Base-by-base conservation (phyloP, 106 monocot genomes). In the Dendrobium huoshanense region DNA sequence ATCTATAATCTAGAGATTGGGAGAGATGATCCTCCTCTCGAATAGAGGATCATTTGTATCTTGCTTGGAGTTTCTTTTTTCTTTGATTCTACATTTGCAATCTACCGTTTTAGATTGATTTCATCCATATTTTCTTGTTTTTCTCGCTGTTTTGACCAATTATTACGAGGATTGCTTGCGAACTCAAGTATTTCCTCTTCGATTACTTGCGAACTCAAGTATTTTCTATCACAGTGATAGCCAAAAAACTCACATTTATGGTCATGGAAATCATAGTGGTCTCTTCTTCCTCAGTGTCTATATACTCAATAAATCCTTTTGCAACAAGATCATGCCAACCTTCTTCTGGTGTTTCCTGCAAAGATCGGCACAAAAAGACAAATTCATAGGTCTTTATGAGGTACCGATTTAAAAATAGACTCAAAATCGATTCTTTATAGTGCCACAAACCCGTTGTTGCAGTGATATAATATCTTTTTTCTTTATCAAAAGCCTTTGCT, bases 181-280 rank as follows among this genome's bases (percentile, higher is more conserved):
- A 31, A 31, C 31, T 31, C 31, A 31, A 31, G 1, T 31, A 31
- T 31, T 31, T 31, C 31, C 31, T 31, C 31, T 31, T 31, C 1
- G 31, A 31, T 31, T 31, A 27, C 31, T 31, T 31, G 31, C 31
- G 31, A 31, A 31, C 31, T 31, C 31, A 31, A 31, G 31, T 31
- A 31, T 31, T 31, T 31, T 31, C 31, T 31, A 31, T 31, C 31
- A 31, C 9, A 70, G 37, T 5, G 6, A 70, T 70, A 37, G 56
- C 9, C 68, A 45, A 74, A 33, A 56, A 49, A 95, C 89, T 91
- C 59, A 95, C 97, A 83, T 95, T 98, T 56, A 98, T 94, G 41
- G 97, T 98, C 97, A 98, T 98, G 9, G 97, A 94, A 75, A 98
- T 98, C 97, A 98, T 94, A 17, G 97, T 95, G 75, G 94, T 95